Percentiles rank a stretch among this genome's conserved stretches.
Conservation (phyloP, 495 filamentous ascomycete species). For the Penicillium canescens region DNA sequence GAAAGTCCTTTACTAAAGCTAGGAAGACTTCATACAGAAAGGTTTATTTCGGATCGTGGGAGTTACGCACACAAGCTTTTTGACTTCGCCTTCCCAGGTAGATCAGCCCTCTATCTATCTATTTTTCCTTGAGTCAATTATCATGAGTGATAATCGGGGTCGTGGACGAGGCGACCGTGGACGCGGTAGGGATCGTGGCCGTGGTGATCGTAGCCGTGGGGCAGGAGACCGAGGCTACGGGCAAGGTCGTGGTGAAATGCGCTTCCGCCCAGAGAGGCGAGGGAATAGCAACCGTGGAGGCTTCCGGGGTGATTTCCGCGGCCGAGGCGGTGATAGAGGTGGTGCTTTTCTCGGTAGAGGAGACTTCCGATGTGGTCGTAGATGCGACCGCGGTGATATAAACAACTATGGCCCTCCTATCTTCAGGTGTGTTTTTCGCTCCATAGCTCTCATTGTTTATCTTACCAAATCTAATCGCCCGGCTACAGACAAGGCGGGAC, state of each 20-base stretch:
- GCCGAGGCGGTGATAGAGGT: neutral
- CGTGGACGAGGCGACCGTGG: constrained; percentile 3
- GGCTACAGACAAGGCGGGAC: constrained; percentile 21
- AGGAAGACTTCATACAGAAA: no score
- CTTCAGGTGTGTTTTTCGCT: neutral
- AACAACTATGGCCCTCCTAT: neutral
- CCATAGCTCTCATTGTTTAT: neutral
- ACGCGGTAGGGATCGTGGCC: neutral
- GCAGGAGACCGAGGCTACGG: neutral
- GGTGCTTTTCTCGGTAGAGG: neutral
- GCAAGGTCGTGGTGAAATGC: neutral
- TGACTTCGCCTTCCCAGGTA: neutral
- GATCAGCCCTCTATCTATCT: neutral
- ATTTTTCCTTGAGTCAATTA: neutral
- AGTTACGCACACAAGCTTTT: neutral
- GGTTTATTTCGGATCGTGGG: no score
- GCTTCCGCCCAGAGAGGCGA: neutral
- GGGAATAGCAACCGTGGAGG: neutral
- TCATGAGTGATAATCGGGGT: constrained; percentile 7
- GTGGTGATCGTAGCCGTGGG: constrained; percentile 1
- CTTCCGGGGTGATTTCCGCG: constrained; percentile 8
- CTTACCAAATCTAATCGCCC: neutral
- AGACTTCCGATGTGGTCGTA: neutral
- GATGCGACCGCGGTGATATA: neutral
- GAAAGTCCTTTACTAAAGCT: no score